A percentile compares a stretch with the other conserved stretches of the same genome.
Conservation (phyloP, 2,329 filamentous ascomycete species). For the Akanthomyces muscarius region DNA sequence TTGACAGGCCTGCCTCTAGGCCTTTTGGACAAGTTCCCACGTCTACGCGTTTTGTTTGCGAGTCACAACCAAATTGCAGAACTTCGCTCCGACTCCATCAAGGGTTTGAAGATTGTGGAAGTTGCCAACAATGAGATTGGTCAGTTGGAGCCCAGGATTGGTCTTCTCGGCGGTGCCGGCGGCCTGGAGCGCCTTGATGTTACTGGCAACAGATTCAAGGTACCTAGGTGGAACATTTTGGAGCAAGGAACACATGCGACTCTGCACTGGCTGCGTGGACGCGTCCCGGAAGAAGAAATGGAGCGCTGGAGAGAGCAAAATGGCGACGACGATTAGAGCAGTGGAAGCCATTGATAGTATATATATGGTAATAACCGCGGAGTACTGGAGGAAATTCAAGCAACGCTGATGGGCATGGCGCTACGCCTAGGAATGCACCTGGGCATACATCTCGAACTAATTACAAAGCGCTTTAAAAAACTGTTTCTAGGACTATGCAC, state of each 20-base stretch:
- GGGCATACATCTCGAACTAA: neutral
- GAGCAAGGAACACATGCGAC: constrained; percentile 85
- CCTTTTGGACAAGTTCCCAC: constrained; percentile 65
- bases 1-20: constrained; percentile 61
- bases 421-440: neutral
- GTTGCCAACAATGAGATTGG: constrained; percentile 80
- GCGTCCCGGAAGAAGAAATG: constrained; percentile 63
- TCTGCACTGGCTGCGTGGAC: constrained; percentile 73
- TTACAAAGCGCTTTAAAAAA: neutral
- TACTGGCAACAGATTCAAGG: constrained; percentile 79
- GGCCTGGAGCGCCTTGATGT: constrained; percentile 68
- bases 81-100: constrained; percentile 67
- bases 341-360: neutral
- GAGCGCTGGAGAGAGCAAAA: constrained; percentile 49
- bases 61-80: constrained; percentile 76
- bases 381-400: neutral
- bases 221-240: constrained; percentile 78
- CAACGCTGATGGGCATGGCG: neutral
- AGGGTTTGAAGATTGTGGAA: constrained; percentile 72
- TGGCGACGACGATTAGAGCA: constrained; percentile 30
- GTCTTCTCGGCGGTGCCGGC: constrained; percentile 63
- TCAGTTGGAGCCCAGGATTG: constrained; percentile 75
- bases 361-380: neutral
- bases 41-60: constrained; percentile 65
- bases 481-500: neutral